These are phyloP conservation scores for Taiwanofungus camphoratus DNA, from an alignment of 1,284 basidiomycete genomes.

Conservation along the genomic window DNA sequence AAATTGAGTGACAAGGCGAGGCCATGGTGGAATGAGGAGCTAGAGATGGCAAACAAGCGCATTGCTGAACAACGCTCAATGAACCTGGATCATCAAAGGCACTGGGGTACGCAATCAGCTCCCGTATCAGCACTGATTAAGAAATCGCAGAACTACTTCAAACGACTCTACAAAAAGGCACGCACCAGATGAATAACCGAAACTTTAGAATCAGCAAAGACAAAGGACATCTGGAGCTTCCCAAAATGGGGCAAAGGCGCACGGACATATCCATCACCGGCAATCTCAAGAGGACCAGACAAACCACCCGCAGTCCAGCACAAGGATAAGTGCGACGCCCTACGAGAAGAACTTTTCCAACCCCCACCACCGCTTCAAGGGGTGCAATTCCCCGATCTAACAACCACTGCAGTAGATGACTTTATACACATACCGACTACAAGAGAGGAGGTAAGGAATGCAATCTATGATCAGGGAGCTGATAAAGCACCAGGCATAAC, in stretches of 20 bases:
- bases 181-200: not conserved
- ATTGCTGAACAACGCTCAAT: not conserved
- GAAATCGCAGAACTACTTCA: not conserved
- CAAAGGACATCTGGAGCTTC: slow-evolving; percentile 1
- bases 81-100: not conserved
- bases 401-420: not conserved
- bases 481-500: slow-evolving; percentile 18
- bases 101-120: not conserved
- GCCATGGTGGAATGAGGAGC: slow-evolving; percentile 1
- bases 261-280: slow-evolving; percentile 1
- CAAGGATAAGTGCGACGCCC: slow-evolving; percentile 1
- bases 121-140: not conserved
- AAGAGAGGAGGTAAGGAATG: slow-evolving; percentile 7
- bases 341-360: slow-evolving; percentile 10
- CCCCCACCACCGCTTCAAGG: slow-evolving; percentile 10
- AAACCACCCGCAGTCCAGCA: not conserved
- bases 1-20: not conserved
- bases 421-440: slow-evolving; percentile 7
- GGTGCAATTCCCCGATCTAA: slow-evolving; percentile 4
- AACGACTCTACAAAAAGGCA: slow-evolving; percentile 1
- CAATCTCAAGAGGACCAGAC: not conserved
- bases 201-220: not conserved
- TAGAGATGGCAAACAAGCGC: not conserved
- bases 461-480: slow-evolving; percentile 9
- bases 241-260: not conserved